Evolutionary conservation across 305 asterid species (phyloP), one percentile per base, ranked within the genome.

Genomic region (Plantago lanceolata): DNA sequence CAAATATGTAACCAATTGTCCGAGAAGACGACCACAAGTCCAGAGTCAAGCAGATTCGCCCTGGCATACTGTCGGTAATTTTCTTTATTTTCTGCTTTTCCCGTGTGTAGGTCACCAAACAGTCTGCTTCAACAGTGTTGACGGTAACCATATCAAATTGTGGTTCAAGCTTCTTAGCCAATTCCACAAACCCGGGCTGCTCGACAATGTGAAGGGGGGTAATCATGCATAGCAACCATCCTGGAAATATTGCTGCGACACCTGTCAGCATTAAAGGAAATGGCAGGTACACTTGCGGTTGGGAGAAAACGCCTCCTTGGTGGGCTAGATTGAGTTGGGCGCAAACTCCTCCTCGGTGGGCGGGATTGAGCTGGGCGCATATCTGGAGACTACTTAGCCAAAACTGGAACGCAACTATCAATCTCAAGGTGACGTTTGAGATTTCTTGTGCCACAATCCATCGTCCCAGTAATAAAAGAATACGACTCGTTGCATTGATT

Each of bases 361-460:
- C 35, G 40, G 7, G 40, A 8, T 33, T 6, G 40, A 33, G 40
- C 40, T 33, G 40, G 9, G 40, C 40, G 1, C 40, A 8, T 6
- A 7, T 33, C 40, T 33, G 40, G 1, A 33, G 40, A 0, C 1
- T 33, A 11, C 0, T 5, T 33, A 1, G 40, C 9, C 40, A 33
- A 5, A 33, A 5, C 40, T 33, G 8, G 11, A 33, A 8, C 9
- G 66, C 99, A 93, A 31, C 86, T 62, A 47, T 96, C 97, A 73
- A 85, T 87, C 3, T 85, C 90, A 51, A 93, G 89, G 76, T 93
- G 99, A 33, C 99, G 97, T 74, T 85, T 93, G 76, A 93, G 99
- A 70, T 93, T 97, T 59, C 99, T 93, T 5, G 99, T 93, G 20
- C 99, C 99, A 28, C 94, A 96, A 21, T 89, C 96, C 72, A 84